These are phyloP conservation scores for Claviceps sp. DNA, from an alignment of 2,329 filamentous ascomycete genomes.

Conservation along the genomic window DNA sequence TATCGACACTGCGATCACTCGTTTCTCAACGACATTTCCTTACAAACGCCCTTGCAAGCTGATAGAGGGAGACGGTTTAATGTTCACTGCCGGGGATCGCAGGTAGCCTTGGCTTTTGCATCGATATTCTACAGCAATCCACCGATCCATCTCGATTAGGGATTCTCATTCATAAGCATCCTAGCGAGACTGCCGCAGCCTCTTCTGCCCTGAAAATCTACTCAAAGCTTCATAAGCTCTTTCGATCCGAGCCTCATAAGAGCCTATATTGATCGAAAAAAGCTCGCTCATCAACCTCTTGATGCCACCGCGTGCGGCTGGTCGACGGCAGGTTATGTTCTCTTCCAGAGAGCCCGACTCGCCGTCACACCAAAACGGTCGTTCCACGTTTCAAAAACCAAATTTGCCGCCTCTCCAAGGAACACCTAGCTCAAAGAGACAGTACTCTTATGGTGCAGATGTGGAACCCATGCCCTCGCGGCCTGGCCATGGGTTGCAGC, in stretches of 20 bases:
- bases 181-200: background rate
- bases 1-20: slow-evolving; percentile 2
- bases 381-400: slow-evolving; percentile 12
- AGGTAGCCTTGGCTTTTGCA: background rate
- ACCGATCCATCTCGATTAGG: background rate
- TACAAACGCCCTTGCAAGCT: background rate
- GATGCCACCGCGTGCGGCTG: slow-evolving; percentile 9
- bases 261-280: background rate
- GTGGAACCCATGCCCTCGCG: slow-evolving; percentile 18
- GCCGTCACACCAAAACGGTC: slow-evolving; percentile 1
- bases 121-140: background rate
- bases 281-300: background rate
- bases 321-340: slow-evolving; percentile 4
- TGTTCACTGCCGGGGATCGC: background rate
- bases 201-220: background rate
- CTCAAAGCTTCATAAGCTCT: background rate
- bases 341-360: slow-evolving; percentile 6
- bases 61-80: background rate
- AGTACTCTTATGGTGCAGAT: slow-evolving; percentile 26
- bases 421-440: slow-evolving; percentile 22
- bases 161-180: background rate
- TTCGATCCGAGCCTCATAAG: background rate
- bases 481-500: slow-evolving; percentile 7
- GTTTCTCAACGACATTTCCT: slow-evolving; percentile 4
- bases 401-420: slow-evolving; percentile 15